Percentiles rank a stretch among this genome's conserved stretches.
phyloP scores from a whole-genome alignment of 306 rosid species.

The Delonix regia region DNA sequence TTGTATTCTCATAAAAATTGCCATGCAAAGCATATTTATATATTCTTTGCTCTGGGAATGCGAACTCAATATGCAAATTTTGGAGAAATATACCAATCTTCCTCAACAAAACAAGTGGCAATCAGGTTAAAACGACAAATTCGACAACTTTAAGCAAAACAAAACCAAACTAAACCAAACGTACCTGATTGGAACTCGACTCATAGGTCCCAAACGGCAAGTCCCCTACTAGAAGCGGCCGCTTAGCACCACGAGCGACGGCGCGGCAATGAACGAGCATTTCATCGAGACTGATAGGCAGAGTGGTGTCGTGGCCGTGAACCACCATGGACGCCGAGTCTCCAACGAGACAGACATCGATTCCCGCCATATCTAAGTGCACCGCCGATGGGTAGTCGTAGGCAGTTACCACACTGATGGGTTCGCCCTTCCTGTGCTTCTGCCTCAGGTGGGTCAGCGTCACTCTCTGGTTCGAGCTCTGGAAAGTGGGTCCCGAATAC shows the following conservation, averaged over 20 bases:
- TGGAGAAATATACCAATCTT: neutral
- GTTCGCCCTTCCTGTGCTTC: constrained; percentile 60
- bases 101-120: constrained; percentile 30
- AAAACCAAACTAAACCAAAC: neutral
- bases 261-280: constrained; percentile 87
- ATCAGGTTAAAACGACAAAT: neutral
- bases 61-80: neutral
- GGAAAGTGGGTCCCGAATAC: constrained; percentile 71
- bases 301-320: constrained; percentile 86
- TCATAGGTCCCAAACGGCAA: constrained; percentile 87
- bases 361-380: constrained; percentile 67
- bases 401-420: constrained; percentile 90
- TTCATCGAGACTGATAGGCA: constrained; percentile 70
- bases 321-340: constrained; percentile 97
- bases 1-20: neutral
- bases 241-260: constrained; percentile 81
- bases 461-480: constrained; percentile 57
- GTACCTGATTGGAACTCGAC: constrained; percentile 68
- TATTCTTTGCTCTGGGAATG: neutral
- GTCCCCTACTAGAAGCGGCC: constrained; percentile 85
- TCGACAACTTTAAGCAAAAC: neutral
- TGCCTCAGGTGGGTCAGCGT: constrained; percentile 61
- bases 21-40: neutral
- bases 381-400: constrained; percentile 91
- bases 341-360: constrained; percentile 79